A percentile compares a stretch with the other conserved stretches of the same genome.
phyloP scores from a whole-genome alignment of 2,329 filamentous ascomycete species.

The Pezicula carpinea region DNA sequence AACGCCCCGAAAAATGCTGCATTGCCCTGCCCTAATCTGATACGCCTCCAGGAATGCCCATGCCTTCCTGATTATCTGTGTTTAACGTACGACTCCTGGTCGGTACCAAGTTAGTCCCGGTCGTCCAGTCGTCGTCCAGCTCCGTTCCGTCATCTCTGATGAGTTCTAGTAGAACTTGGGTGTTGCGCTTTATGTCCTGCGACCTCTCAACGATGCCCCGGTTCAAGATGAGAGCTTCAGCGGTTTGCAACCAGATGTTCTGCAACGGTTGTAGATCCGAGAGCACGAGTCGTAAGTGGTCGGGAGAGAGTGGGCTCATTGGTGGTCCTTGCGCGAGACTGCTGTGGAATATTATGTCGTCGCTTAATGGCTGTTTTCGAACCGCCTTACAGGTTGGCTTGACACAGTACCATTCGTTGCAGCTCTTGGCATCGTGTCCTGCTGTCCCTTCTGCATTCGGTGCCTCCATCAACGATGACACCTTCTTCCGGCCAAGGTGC shows the following conservation, averaged over 20 bases:
- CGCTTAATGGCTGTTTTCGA: constrained; percentile 19
- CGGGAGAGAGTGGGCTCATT: constrained; percentile 49
- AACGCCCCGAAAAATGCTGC: constrained; percentile 3
- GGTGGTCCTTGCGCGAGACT: constrained; percentile 58
- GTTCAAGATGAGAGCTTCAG: constrained; percentile 57
- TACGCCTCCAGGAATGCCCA: constrained; percentile 14
- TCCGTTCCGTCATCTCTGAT: constrained; percentile 56
- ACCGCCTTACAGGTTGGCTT: constrained; percentile 24
- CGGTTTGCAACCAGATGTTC: constrained; percentile 58
- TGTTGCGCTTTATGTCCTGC: constrained; percentile 59
- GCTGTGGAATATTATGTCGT: constrained; percentile 50
- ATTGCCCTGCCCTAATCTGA: constrained; percentile 15
- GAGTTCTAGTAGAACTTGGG: constrained; percentile 57
- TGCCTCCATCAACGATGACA: constrained; percentile 19
- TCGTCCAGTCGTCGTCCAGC: constrained; percentile 54
- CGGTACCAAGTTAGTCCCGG: constrained; percentile 9
- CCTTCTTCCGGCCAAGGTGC: constrained; percentile 55
- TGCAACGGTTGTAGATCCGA: constrained; percentile 53
- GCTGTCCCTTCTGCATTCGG: constrained; percentile 17
- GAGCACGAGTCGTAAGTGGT: constrained; percentile 46
- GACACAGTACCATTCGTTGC: constrained; percentile 31
- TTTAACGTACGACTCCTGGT: constrained; percentile 12
- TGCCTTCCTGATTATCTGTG: constrained; percentile 15
- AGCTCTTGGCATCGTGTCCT: constrained; percentile 20
- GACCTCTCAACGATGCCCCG: constrained; percentile 53